Conservation (phyloP, 1,284 basidiomycete species). For the Ganoderma lucidum region DNA sequence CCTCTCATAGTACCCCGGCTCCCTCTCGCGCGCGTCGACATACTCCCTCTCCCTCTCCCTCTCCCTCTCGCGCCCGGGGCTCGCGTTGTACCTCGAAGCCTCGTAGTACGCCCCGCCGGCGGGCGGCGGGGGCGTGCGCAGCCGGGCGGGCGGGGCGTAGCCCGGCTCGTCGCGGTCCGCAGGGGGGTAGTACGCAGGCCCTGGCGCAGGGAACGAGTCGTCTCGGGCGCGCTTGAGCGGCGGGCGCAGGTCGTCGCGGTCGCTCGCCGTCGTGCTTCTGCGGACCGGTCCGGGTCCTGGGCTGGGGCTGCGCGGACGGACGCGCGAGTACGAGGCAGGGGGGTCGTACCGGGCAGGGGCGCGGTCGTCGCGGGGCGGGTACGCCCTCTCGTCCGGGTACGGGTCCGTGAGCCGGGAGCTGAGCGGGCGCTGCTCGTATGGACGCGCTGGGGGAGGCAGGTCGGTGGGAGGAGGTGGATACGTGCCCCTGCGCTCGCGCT, state of each 20-base stretch:
- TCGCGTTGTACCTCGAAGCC: slow-evolving; percentile 31
- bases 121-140: slow-evolving; percentile 35
- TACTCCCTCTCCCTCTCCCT: slow-evolving; percentile 33
- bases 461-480: slow-evolving; percentile 32
- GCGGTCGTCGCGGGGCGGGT: slow-evolving; percentile 35
- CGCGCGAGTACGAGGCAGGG: slow-evolving; percentile 36
- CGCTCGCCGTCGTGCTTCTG: slow-evolving; percentile 18
- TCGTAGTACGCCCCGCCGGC: slow-evolving; percentile 36
- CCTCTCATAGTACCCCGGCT: slow-evolving; percentile 37
- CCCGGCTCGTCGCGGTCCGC: slow-evolving; percentile 22
- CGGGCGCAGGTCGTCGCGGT: slow-evolving; percentile 40
- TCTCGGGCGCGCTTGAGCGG: slow-evolving; percentile 44
- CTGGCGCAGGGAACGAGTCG: slow-evolving; percentile 33
- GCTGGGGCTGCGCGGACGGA: slow-evolving; percentile 45
- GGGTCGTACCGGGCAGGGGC: slow-evolving; percentile 33
- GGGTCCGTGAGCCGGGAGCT: slow-evolving; percentile 41
- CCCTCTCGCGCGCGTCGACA: slow-evolving; percentile 33
- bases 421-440: slow-evolving; percentile 41
- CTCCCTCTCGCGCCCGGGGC: slow-evolving; percentile 36
- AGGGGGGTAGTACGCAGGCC: slow-evolving; percentile 33
- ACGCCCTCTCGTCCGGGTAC: slow-evolving; percentile 34
- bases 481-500: slow-evolving; percentile 40
- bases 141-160: slow-evolving; percentile 26
- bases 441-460: slow-evolving; percentile 29
- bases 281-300: slow-evolving; percentile 33